Base-by-base conservation (phyloP, 371 early-diverging fungal genomes). In the Encephalitozoon romaleae region DNA sequence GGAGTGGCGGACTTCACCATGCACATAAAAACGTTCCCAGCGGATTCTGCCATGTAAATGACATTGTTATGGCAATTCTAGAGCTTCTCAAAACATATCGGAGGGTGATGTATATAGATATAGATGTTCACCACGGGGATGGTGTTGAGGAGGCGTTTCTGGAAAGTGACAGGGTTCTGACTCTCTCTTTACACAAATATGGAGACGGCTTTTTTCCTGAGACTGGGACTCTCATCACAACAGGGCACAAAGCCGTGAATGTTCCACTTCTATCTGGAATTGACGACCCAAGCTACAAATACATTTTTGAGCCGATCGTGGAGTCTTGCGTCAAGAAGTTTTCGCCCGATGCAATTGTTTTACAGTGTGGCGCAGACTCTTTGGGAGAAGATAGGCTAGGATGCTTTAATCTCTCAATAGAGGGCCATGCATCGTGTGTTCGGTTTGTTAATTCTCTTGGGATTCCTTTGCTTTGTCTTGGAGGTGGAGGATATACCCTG, bases 311-410 rank as follows among this genome's bases (percentile, higher is more conserved):
- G 80, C 88, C 89, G 0, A 75, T 93, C 9, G 90, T 94, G 81
- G 87, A 88, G 55, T 86, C 87, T 0, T 88, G 90, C 2, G 90
- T 92, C 71, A 89, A 88, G 54, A 88, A 88, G 1, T 94, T 89
- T 80, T 84, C 87, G 52, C 95, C 95, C 1, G 87, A 88, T 21
- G 92, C 89, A 0, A 89, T 94, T 63, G 93, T 95, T 0, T 79
- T 93, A 42, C 94, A 95, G 81, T 93, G 93, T 82, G 95, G 95
- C n/a, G 93, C 94, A 0, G 95, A 95, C 81, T 93, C 93, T 9
- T 81, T 95, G 5, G 93, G 91, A 0, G 89, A 89, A 52, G 95
- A 95, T 86, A 87, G 91, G 12, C 82, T 95, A 15, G 95, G 95
- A 9, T 88, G 89, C 28, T 95, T 95, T 79, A 93, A 92, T 81